Base-by-base conservation (phyloP, 495 filamentous ascomycete species). In the Opeltia flavorubescens region DNA sequence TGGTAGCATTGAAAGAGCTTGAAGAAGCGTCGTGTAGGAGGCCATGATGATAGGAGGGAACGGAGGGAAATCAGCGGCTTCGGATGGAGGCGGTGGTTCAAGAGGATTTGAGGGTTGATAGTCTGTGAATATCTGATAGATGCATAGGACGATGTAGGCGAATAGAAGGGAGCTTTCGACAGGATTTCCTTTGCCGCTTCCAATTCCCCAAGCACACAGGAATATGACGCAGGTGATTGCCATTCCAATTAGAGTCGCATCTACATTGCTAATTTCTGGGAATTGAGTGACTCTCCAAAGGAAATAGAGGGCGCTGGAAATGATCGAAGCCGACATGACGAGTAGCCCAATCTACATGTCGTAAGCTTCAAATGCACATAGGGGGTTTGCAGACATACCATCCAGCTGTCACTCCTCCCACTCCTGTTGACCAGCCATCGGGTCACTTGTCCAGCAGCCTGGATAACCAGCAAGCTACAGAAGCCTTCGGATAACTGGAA, bases 81-180 rank as follows among this genome's bases (percentile, higher is more conserved):
- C 68, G 4, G 70, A 51, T 30, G 76, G 70, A 15, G 66, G 65
- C 23, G 69, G 66, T 7, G 74, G 71, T 17, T 76, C 74, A 26
- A 74, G 62, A 35, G 71, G 67, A 12, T 75, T 59, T 3, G 83
- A 86, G 7, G 88, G 88, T 53, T 86, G 75, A 64, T 95, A 98
- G 60, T 98, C 91, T 35, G 91, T 98, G 65, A 98, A 98, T 57
- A 95, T 95, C 62, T 98, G 91, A 62, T 98, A 98, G 59, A 95
- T 83, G 69, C 88, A 95, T 50, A 98, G 79, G 11, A 94, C 89
- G 46, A 95, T 77, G 62, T 98, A 98, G 57, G 91, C 89, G 59
- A 98, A 95, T 28, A 98, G 76, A 18, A 98, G 72, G 13, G 89
- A 95, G 55, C 85, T 93, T 64, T 98, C 91, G 30, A 98, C 86